Evolutionary conservation across 1,139 yeast species (phyloP).

Genomic region (Ogataea hybrid): DNA sequence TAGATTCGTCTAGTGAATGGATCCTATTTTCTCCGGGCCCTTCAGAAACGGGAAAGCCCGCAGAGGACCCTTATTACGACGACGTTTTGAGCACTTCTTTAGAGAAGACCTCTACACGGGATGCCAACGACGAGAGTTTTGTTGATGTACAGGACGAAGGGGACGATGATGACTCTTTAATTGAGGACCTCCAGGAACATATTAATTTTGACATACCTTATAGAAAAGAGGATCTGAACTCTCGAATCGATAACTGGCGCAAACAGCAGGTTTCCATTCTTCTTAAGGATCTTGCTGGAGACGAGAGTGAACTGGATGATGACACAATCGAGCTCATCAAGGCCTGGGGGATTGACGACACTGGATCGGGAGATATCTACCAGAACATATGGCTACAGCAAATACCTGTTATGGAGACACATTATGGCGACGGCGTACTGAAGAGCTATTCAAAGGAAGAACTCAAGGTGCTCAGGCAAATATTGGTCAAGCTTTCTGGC

Average conservation of each 20-base stretch:
- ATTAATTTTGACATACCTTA: constrained; percentile 15
- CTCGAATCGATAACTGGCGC: constrained; percentile 31
- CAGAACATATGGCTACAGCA: neutral
- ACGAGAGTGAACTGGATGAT: constrained; percentile 11
- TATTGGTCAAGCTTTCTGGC: constrained; percentile 20
- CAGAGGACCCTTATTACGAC: constrained; percentile 17
- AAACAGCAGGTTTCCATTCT: constrained; percentile 27
- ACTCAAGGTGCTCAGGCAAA: constrained; percentile 16
- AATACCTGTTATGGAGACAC: constrained; percentile 1
- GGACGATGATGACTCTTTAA: constrained; percentile 25
- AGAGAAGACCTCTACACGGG: constrained; percentile 13
- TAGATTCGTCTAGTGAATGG: constrained; percentile 28
- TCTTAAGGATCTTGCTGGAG: constrained; percentile 22
- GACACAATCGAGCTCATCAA: constrained; percentile 26
- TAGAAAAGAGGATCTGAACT: constrained; percentile 23
- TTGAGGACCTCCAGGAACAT: constrained; percentile 22
- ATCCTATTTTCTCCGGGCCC: constrained; percentile 26
- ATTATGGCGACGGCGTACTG: constrained; percentile 23
- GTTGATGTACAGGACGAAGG: constrained; percentile 13
- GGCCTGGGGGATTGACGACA: constrained; percentile 31
- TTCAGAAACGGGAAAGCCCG: constrained; percentile 8
- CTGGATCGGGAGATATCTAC: neutral
- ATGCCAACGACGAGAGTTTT: constrained; percentile 14
- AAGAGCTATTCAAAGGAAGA: constrained; percentile 20
- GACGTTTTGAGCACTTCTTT: constrained; percentile 21